phyloP scores from a whole-genome alignment of 2,329 filamentous ascomycete genomes.

The Monilinia polystroma region DNA sequence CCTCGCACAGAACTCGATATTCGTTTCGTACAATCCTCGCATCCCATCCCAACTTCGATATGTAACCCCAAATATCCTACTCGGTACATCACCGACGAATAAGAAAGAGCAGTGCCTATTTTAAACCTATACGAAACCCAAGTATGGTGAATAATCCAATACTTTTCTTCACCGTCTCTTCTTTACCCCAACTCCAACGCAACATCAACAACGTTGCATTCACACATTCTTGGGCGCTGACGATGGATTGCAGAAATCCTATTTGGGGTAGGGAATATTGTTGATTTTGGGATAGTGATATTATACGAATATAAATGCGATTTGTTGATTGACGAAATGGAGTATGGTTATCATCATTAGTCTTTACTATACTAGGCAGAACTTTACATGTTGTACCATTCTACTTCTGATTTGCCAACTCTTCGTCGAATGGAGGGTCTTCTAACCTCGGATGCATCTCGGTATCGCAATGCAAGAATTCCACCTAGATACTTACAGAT shows the following conservation, averaged over 20 bases:
- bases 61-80: neutral
- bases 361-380: constrained; percentile 7
- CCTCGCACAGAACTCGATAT: neutral
- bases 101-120: neutral
- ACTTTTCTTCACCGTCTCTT: constrained; percentile 13
- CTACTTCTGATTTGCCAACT: neutral
- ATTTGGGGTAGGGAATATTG: neutral
- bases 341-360: neutral
- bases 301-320: neutral
- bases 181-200: neutral
- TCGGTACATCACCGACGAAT: constrained; percentile 7
- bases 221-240: neutral
- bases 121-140: neutral
- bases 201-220: constrained; percentile 16
- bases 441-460: neutral
- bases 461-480: constrained; percentile 1
- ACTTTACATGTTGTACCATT: constrained; percentile 1
- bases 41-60: neutral
- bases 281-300: neutral
- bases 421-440: neutral
- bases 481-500: neutral
- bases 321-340: constrained; percentile 9
- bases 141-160: neutral
- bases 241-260: neutral
- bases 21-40: neutral